Evolutionary conservation across 73 alveolate species (phyloP), one percentile per base, ranked within the genome.

Genomic region (Paramecium biaurelia): DNA sequence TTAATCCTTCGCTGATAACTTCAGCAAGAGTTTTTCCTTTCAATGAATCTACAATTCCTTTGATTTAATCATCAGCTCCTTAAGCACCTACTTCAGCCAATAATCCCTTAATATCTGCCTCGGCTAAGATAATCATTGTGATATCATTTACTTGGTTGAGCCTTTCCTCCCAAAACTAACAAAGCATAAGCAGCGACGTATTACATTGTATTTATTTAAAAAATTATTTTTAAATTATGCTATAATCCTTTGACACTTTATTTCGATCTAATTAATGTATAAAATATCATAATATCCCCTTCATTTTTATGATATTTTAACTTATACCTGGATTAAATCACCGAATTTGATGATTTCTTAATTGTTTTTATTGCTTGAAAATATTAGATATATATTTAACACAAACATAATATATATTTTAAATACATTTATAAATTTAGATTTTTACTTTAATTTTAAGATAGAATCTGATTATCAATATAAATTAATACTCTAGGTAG

Each of bases 101-200:
- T 38, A 72, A 35, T 20, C 59, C 86, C 58, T 72, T 72, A 34
- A 72, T 32, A 38, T 72, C 86, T 28, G 86, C 86, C 32, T 32
- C 86, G 35, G 86, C 86, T 72, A 72, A 53, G 18, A n/a, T 28
- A 35, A 35, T 72, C 59, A 72, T 72, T 72, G 35, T 35, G 38
- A 35, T 63, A 67, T 74, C 21, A 74, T 11, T 74, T 74, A 79
- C 90, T 79, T 79, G 90, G 90, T 41, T 79, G 42, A 14, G 45
- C 70, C 32, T 79, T 79, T 42, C 90, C 90, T 43, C 90, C 90
- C 47, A 79, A 45, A 79, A 79, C 90, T 38, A 79, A 34, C 42
- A 79, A 47, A 45, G 90, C 90, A 79, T 79, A 79, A 24, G 90
- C 90, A 42, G 90, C 90, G 70, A 79, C 90, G 90, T 43, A 79